phyloP scores from a whole-genome alignment of 179 eudicot genomes.

The Spergularia azorica region DNA sequence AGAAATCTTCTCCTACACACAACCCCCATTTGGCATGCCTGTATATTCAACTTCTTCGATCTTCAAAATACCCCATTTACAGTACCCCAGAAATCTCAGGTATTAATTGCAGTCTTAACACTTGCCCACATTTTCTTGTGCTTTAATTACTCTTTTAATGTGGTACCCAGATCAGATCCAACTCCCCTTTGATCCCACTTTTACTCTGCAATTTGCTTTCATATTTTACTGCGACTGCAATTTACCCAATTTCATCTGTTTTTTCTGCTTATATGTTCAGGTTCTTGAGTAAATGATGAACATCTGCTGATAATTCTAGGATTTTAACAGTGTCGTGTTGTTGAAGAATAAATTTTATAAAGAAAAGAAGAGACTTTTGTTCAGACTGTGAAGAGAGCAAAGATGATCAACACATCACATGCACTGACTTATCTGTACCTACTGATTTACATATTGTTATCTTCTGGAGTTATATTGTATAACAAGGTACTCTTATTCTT shows the following conservation, averaged over 20 bases:
- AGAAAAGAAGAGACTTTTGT: conserved; percentile 1
- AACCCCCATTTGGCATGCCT: no score
- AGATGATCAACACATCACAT: conserved; percentile 73
- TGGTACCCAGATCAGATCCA: conserved; percentile 21
- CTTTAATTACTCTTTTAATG: conserved; percentile 1
- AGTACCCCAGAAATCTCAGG: conserved; percentile 4
- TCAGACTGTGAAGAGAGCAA: conserved; percentile 9
- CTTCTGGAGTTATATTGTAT: conserved; percentile 90
- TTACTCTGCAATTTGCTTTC: background rate
- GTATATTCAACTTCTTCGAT: background rate
- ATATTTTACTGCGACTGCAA: background rate
- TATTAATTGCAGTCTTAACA: background rate
- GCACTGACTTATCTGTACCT: conserved; percentile 77
- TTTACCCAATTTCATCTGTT: background rate
- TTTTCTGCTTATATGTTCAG: background rate
- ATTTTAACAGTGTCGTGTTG: conserved; percentile 2
- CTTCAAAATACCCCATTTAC: background rate
- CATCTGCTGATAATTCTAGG: background rate
- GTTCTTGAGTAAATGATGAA: conserved; percentile 2
- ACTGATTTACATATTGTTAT: conserved; percentile 66
- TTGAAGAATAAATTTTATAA: conserved; percentile 10
- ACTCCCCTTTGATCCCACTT: background rate
- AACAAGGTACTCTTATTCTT: conserved; percentile 55
- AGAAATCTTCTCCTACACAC: no score
- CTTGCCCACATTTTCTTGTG: conserved; percentile 4